Evolutionary conservation across 371 early-diverging fungal genomes (phyloP), one percentile per base, ranked within the genome.

Genomic region (Entomophthora muscae): DNA sequence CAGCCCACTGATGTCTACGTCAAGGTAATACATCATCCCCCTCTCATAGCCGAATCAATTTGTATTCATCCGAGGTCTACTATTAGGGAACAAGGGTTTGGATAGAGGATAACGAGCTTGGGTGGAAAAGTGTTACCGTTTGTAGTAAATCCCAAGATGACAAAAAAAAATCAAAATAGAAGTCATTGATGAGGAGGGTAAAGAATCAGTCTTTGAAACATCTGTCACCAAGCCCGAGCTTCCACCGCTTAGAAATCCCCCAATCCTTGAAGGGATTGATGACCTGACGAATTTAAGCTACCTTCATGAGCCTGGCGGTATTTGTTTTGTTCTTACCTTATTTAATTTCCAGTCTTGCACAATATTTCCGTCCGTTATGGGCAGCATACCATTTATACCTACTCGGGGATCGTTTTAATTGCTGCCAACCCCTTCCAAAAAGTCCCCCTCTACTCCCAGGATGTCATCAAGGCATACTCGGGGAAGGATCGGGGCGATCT

Each of bases 331-430:
- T 27, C 17, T 23, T 53, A n/a, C 21, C 13, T 26, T 32, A n/a
- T 27, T 31, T 63, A 12, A 29, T 21, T 57, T 71, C 42, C 75
- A 66, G 95, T 97, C 1, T 78, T 95, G 65, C 86, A 93, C 73
- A 93, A 90, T 67, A 86, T 95, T 66, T 76, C 78, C 51, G 80
- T 89, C 2, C 84, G 95, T 57, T 97, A 94, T 68, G 73, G 77
- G 13, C 89, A 90, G 69, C 85, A 86, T 67, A 86, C 85, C 72
- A 94, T 96, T 65, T 99, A 99, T 73, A 98, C 99, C n/a, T 98
- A 95, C 70, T 96, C 98, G 27, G 99, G 99, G 57, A 91, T 97
- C 63, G 97, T 99, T 57, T 76, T 99, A 68, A 91, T 98, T 60
- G 96, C 98, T 33, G 83, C 93, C 68, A 99, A 99, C 75, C 99